Conservation (phyloP, 2,329 filamentous ascomycete genomes). For the Trichoderma lentiforme region DNA sequence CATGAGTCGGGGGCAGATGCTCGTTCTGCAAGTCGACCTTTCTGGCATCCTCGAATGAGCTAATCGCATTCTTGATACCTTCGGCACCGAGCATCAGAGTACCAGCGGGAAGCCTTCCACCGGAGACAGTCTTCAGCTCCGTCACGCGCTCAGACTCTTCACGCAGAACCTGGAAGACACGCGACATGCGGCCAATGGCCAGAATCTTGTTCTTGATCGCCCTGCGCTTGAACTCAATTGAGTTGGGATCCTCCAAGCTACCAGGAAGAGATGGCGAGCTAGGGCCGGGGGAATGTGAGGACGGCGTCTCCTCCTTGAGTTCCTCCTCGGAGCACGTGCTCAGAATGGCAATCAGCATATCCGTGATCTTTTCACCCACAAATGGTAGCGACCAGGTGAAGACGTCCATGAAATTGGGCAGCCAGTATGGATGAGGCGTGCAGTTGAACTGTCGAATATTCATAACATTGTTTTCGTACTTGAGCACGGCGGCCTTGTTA, state of each 20-base stretch:
- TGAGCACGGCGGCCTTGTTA: constrained; percentile 98
- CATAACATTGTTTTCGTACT: constrained; percentile 99
- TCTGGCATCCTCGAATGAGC: constrained; percentile 90
- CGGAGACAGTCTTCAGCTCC: constrained; percentile 94
- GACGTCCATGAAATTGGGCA: constrained; percentile 99
- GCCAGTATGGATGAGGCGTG: constrained; percentile 98
- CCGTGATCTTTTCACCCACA: constrained; percentile 97
- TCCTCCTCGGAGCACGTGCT: constrained; percentile 99
- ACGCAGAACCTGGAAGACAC: constrained; percentile 96
- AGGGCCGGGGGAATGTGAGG: constrained; percentile 66
- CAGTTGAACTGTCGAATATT: constrained; percentile 99
- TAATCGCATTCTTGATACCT: constrained; percentile 98
- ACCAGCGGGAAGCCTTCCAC: constrained; percentile 86
- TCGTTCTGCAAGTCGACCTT: constrained; percentile 98
- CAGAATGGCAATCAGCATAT: constrained; percentile 98
- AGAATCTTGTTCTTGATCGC: constrained; percentile 99
- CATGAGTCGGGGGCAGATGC: constrained; percentile 83
- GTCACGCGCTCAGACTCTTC: constrained; percentile 97
- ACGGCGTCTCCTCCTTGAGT: constrained; percentile 79
- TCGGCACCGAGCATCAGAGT: constrained; percentile 98
- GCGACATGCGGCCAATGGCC: constrained; percentile 91
- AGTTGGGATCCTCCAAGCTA: constrained; percentile 66
- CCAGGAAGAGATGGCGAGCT: constrained; percentile 63
- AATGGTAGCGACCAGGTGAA: constrained; percentile 99
- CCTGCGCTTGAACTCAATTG: constrained; percentile 87